Conservation (phyloP, 352 stramenopile genomes). For the Pythium monospermum region DNA sequence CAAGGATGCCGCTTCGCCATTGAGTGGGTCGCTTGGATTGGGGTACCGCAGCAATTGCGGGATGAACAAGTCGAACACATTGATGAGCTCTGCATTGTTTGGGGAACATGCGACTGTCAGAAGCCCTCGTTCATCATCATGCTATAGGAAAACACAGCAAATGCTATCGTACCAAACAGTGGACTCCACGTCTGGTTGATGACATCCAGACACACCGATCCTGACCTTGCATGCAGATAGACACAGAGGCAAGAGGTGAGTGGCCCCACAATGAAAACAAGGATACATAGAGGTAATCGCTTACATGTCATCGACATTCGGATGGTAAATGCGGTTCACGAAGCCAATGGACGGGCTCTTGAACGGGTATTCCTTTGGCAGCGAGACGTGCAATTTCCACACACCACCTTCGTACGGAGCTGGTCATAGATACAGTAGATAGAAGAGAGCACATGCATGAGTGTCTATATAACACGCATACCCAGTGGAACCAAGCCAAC, state of each 20-base stretch:
- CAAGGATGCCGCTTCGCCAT: constrained; percentile 85
- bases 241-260: constrained; percentile 3
- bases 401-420: constrained; percentile 88
- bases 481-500: constrained; percentile 11
- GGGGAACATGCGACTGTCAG: too few relatives aligned
- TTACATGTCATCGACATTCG: constrained; percentile 92
- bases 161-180: constrained; percentile 79
- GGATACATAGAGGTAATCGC: constrained; percentile 1
- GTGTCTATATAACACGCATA: too few relatives aligned
- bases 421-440: constrained; percentile 21
- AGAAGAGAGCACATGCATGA: too few relatives aligned
- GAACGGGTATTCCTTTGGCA: constrained; percentile 92
- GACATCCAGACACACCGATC: constrained; percentile 91
- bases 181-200: constrained; percentile 95
- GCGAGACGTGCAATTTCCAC: constrained; percentile 92
- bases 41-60: constrained; percentile 91
- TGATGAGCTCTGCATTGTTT: constrained; percentile 89
- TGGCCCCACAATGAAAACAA: background rate
- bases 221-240: constrained; percentile 43
- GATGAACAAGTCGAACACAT: constrained; percentile 93
- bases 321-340: constrained; percentile 91
- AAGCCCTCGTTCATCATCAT: too few relatives aligned
- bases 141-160: background rate
- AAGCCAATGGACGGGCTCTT: constrained; percentile 93
- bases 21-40: constrained; percentile 90